Conservation (phyloP, 192 early-diverging fungal species). For the Ambispora gerdemannii region DNA sequence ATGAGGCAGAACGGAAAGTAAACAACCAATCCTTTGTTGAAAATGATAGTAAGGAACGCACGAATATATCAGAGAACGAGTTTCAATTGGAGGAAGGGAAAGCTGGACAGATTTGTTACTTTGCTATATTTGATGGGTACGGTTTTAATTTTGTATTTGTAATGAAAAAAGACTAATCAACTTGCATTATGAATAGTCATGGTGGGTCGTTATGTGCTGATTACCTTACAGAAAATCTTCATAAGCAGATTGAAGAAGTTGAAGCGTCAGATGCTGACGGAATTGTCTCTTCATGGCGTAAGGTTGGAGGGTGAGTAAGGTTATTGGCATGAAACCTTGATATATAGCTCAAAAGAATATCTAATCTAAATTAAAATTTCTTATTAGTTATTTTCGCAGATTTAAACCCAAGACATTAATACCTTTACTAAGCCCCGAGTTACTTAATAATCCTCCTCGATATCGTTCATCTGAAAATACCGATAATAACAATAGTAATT, state of each 20-base stretch:
- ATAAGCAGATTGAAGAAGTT: slow-evolving; percentile 48
- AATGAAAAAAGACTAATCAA: neutral
- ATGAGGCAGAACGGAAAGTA: slow-evolving; percentile 15
- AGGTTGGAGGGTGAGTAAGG: slow-evolving; percentile 30
- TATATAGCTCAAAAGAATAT: neutral
- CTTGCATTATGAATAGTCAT: slow-evolving; percentile 36
- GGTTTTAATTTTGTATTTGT: slow-evolving; percentile 3
- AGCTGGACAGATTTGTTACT: slow-evolving; percentile 42
- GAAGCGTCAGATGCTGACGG: slow-evolving; percentile 19
- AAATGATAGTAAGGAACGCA: neutral
- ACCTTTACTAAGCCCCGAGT: slow-evolving; percentile 15
- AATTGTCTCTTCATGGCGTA: neutral
- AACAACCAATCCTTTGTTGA: neutral
- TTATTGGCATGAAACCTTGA: too few species aligned
- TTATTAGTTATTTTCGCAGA: slow-evolving; percentile 26
- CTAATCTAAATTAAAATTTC: neutral
- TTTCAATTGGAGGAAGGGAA: slow-evolving; percentile 32
- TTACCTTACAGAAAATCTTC: slow-evolving; percentile 47
- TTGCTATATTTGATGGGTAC: slow-evolving; percentile 61
- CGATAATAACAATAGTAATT: slow-evolving; percentile 33
- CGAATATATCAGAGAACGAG: neutral
- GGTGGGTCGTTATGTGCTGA: slow-evolving; percentile 47
- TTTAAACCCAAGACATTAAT: neutral
- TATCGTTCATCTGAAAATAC: slow-evolving; percentile 25
- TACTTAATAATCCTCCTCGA: neutral